Evolutionary conservation across 805 yeast species (phyloP).

Genomic region (Tetrapisispora namnaoensis): DNA sequence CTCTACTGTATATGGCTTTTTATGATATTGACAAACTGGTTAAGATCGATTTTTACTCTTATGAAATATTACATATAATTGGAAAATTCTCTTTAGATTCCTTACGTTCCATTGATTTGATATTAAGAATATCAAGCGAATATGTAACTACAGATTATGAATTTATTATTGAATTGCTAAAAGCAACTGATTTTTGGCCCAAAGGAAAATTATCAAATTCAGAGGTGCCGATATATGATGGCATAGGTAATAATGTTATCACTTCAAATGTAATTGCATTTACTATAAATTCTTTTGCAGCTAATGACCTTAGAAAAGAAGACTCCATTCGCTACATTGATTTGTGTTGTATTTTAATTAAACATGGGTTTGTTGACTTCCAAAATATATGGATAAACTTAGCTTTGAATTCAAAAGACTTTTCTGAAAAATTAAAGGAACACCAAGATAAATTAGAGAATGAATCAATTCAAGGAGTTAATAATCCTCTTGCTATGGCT

Average conservation of each 20-base stretch:
- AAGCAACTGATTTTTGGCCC: constrained; percentile 64
- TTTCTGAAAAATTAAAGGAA: constrained; percentile 35
- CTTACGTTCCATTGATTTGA: constrained; percentile 51
- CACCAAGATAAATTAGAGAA: constrained; percentile 43
- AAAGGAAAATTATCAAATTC: constrained; percentile 26
- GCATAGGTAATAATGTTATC: constrained; percentile 43
- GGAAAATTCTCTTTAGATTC: constrained; percentile 76
- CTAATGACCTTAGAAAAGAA: not conserved
- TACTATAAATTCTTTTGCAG: constrained; percentile 26
- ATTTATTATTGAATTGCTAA: constrained; percentile 42
- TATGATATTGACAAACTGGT: constrained; percentile 32
- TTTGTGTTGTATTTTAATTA: constrained; percentile 49
- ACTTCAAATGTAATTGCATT: constrained; percentile 46
- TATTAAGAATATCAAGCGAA: constrained; percentile 44
- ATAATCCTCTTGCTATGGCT: constrained; percentile 78
- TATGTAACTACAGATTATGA: constrained; percentile 36
- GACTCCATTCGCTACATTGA: constrained; percentile 29
- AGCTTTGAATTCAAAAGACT: constrained; percentile 41
- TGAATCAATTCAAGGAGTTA: constrained; percentile 49
- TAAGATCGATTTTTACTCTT: constrained; percentile 36
- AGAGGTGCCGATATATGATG: constrained; percentile 26
- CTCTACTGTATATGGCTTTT: constrained; percentile 38
- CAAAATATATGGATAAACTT: constrained; percentile 49
- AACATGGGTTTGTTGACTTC: constrained; percentile 56
- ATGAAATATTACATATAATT: constrained; percentile 46